Evolutionary conservation across 1,284 basidiomycete species (phyloP), one percentile per base, ranked within the genome.

Genomic region (Trichosporon ovoides): DNA sequence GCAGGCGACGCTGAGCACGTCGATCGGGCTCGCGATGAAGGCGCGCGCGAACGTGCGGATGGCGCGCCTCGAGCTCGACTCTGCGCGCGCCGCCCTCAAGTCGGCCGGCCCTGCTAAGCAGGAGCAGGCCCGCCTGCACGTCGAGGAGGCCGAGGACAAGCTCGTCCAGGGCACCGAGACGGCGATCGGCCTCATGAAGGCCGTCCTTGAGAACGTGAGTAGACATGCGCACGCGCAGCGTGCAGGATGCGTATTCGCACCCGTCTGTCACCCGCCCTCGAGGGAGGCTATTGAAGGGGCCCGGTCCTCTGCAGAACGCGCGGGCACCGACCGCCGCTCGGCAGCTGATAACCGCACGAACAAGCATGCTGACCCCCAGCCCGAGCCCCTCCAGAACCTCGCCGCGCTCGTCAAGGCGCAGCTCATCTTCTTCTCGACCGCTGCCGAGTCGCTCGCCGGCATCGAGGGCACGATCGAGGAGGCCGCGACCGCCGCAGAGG

Each of bases 181-280:
- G 37, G 95, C 95, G 1, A 98, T 98, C 73, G 91, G 89, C 13
- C 83, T 96, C 59, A 98, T 98, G 95, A 96, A 98, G 83, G 88
- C 89, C 38, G 94, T 98, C 13, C 83, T 98, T 43, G 94, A 98
- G 71, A 96, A 97, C 79, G 89, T 92, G 66, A 53, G 87, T 80
- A 24, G 33, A 50, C 24, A 18, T 10, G 16, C n/a, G 31, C 18
- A 31, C n/a, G 3, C 22, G 16, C 11, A 38, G 43, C 38, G 38
- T 7, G 53, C 28, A 20, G 28, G n/a, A n/a, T n/a, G n/a, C n/a
- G n/a, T n/a, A n/a, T n/a, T n/a, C n/a, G n/a, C n/a, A n/a, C n/a
- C n/a, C 38, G 7, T 50, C 34, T 18, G 33, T 40, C n/a, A n/a
- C n/a, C n/a, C n/a, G n/a, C n/a, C n/a, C n/a, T n/a, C n/a, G n/a